Evolutionary conservation across 2,329 filamentous ascomycete genomes (phyloP).

Genomic region (Phialophora expanda): DNA sequence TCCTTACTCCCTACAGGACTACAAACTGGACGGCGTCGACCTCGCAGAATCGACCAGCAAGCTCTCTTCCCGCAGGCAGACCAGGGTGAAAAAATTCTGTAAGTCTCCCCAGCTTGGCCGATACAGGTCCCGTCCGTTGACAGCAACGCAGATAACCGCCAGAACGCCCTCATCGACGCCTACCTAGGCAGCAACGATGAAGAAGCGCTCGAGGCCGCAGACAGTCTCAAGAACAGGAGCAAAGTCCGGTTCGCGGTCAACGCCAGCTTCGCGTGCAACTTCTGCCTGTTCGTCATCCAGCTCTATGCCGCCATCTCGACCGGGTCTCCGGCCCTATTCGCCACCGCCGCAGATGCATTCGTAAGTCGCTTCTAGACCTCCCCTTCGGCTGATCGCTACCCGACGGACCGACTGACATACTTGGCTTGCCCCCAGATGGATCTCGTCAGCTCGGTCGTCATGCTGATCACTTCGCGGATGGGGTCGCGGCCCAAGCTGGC

Average conservation of each 20-base stretch:
- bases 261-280: slow-evolving; percentile 58
- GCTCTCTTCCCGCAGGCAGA: neutral
- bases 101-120: no score
- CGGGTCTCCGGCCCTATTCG: slow-evolving; percentile 66
- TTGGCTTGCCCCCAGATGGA: slow-evolving; percentile 47
- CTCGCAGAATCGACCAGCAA: neutral
- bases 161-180: slow-evolving; percentile 50
- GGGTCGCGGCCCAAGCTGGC: slow-evolving; percentile 50
- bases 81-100: slow-evolving; percentile 44
- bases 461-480: slow-evolving; percentile 65
- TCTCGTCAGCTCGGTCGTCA: slow-evolving; percentile 67
- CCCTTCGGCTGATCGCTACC: no score
- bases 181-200: slow-evolving; percentile 64
- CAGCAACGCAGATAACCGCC: slow-evolving; percentile 41
- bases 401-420: no score
- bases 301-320: slow-evolving; percentile 64
- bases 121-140: no score
- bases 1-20: neutral
- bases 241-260: slow-evolving; percentile 62
- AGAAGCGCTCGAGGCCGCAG: slow-evolving; percentile 58
- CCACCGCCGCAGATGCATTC: slow-evolving; percentile 69
- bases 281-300: slow-evolving; percentile 63
- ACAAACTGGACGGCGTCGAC: neutral
- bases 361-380: slow-evolving; percentile 44
- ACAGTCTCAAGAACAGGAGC: slow-evolving; percentile 57